A percentile compares a stretch with the other conserved stretches of the same genome.
These are phyloP conservation scores for Eurotiales sp. DNA, from an alignment of 2,329 filamentous ascomycete genomes.

Conservation along the genomic window DNA sequence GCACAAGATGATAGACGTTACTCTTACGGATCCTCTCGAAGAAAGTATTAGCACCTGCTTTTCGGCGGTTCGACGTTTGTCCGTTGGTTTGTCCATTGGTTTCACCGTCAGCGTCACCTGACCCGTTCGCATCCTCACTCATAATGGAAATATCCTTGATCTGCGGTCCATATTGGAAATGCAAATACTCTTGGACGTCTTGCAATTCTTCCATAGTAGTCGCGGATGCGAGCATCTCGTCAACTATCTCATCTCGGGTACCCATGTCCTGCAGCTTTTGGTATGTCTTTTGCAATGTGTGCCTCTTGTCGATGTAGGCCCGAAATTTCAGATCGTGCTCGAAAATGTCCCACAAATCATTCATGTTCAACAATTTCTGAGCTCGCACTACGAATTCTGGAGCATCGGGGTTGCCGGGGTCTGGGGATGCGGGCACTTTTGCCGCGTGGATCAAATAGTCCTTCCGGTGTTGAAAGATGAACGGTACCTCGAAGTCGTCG, in stretches of 20 bases:
- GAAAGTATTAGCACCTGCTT: constrained; percentile 73
- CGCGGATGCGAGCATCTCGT: constrained; percentile 75
- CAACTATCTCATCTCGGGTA: constrained; percentile 69
- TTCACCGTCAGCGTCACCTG: constrained; percentile 12
- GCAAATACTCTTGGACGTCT: constrained; percentile 91
- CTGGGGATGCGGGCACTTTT: constrained; percentile 60
- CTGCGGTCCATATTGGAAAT: constrained; percentile 85
- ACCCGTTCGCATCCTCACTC: constrained; percentile 13
- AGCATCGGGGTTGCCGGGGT: constrained; percentile 64
- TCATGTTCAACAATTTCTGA: constrained; percentile 85
- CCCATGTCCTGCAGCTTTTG: constrained; percentile 65
- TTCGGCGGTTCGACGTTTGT: constrained; percentile 71
- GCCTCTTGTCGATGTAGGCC: constrained; percentile 86
- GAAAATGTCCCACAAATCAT: constrained; percentile 91
- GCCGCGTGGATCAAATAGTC: constrained; percentile 93
- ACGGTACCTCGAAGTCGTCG: constrained; percentile 92
- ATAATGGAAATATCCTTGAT: constrained; percentile 73
- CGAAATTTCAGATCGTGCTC: constrained; percentile 95
- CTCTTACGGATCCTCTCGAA: constrained; percentile 82
- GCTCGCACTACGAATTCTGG: constrained; percentile 71
- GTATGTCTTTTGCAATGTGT: constrained; percentile 74
- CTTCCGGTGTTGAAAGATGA: constrained; percentile 96
- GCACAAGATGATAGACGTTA: constrained; percentile 76
- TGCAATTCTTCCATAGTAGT: constrained; percentile 92
- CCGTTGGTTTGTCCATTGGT: constrained; percentile 43